Evolutionary conservation across 2,329 filamentous ascomycete genomes (phyloP), one percentile per base, ranked within the genome.

Genomic region (Aspergillus vadensis): DNA sequence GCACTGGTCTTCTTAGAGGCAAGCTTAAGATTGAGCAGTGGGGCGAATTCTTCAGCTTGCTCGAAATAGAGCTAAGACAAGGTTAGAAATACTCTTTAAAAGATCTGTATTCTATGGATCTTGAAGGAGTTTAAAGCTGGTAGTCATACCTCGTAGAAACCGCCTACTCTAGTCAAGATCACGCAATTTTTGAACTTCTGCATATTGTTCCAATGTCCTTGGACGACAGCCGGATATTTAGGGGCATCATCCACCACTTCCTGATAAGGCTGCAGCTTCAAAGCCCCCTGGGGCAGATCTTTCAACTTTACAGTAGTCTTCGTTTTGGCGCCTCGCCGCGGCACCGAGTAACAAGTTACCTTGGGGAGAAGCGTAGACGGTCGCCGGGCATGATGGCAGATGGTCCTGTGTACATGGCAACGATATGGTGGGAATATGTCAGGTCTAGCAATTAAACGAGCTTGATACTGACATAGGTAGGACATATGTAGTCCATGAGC

Each of bases 171-270:
- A 4, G 95, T 99, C 61, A 99, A 80, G 7, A 99, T 77, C 41
- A 99, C 90, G 77, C 94, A 98, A 69, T 96, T 92, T 70, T 88
- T 86, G 78, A 96, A 97, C 70, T 90, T 92, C 67, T 87, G 84
- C 89, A 98, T 97, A 77, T 97, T 96, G 67, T 88, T 91, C 59
- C 87, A 86, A 27, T 91, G 94, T 74, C 97, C 92, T 71, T 92
- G 86, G 60, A 98, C 81, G 51, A 98, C 90, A n/a, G 91, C 90
- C 15, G 95, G 93, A 75, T 97, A 97, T 61, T 81, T 81, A 19
- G 83, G 83, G 32, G 77, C 76, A 56, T 83, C 77, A 57, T 83
- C 78, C 47, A 79, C 73, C 53, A 76, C 73, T 36, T 78, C 73
- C 58, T 80, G 69, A 55, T 76, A 76, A 7, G 77, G 70, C 6